Evolutionary conservation across 2,329 filamentous ascomycete species (phyloP).

Genomic region (Hypoxylon sp.): DNA sequence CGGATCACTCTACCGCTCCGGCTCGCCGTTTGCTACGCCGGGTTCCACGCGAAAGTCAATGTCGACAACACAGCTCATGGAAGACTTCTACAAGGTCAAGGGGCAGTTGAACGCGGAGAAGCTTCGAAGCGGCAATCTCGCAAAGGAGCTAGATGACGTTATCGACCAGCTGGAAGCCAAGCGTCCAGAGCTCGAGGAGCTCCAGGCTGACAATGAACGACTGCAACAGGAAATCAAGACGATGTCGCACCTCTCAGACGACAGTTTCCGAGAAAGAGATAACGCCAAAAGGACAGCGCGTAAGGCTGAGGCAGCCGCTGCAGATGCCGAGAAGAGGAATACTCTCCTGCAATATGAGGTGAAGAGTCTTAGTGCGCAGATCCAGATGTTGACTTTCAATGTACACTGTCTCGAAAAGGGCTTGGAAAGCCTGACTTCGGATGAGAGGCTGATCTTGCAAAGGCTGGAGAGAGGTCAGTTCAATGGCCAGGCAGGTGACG

Average conservation of each 20-base stretch:
- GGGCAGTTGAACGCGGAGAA: constrained; percentile 76
- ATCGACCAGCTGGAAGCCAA: constrained; percentile 84
- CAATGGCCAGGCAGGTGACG: constrained; percentile 72
- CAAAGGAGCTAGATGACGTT: constrained; percentile 83
- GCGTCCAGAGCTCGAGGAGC: constrained; percentile 86
- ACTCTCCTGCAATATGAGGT: constrained; percentile 86
- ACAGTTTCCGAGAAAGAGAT: constrained; percentile 82
- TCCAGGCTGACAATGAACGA: constrained; percentile 80
- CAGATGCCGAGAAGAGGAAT: constrained; percentile 69
- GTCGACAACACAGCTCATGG: constrained; percentile 68
- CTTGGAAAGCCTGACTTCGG: constrained; percentile 71
- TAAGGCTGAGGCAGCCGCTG: constrained; percentile 78
- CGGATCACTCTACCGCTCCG: constrained; percentile 62
- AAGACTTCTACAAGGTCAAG: constrained; percentile 73
- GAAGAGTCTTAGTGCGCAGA: constrained; percentile 86
- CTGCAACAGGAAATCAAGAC: constrained; percentile 82
- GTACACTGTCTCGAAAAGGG: constrained; percentile 84
- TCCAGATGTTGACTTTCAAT: constrained; percentile 90
- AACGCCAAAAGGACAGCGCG: constrained; percentile 77
- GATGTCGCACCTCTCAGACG: constrained; percentile 84
- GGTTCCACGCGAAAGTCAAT: constrained; percentile 66
- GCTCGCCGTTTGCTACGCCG: constrained; percentile 69
- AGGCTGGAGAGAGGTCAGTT: constrained; percentile 80
- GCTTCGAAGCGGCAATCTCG: constrained; percentile 76
- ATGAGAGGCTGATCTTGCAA: constrained; percentile 79